A percentile compares a stretch with the other conserved stretches of the same genome.
Conservation (phyloP, 108 stramenopile species). For the Pseudonitzschia multistriata region DNA sequence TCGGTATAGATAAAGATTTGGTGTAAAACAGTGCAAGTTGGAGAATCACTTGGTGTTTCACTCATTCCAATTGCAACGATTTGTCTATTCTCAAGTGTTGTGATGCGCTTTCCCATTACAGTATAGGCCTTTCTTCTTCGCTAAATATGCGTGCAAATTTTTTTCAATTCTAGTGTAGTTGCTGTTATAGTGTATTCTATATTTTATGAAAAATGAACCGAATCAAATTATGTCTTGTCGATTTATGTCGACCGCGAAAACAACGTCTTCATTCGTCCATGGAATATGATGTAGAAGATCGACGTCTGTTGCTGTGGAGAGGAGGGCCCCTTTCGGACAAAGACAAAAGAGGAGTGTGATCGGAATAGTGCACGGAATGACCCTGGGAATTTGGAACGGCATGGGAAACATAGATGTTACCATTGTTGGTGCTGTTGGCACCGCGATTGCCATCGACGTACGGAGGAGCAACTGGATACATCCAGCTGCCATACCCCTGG, state of each 20-base stretch:
- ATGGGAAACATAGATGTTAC: neutral
- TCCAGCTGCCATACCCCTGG: constrained; percentile 9
- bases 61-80: neutral
- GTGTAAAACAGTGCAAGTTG: too few relatives aligned
- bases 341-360: constrained; percentile 12
- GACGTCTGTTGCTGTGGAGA: neutral
- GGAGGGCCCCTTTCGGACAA: constrained; percentile 9
- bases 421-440: neutral
- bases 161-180: too few relatives aligned
- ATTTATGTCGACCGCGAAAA: neutral
- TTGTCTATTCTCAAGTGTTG: neutral
- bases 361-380: neutral
- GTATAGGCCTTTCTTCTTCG: too few relatives aligned
- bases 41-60: neutral
- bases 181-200: too few relatives aligned
- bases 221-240: too few relatives aligned
- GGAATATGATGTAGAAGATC: neutral
- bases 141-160: neutral
- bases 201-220: too few relatives aligned
- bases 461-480: neutral
- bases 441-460: neutral
- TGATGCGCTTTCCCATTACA: neutral
- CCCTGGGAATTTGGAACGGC: neutral
- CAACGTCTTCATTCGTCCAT: neutral
- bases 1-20: constrained; percentile 36